Evolutionary conservation across 176 grass and related monocot genomes (phyloP).

Genomic region (Eragrostis nindensis): DNA sequence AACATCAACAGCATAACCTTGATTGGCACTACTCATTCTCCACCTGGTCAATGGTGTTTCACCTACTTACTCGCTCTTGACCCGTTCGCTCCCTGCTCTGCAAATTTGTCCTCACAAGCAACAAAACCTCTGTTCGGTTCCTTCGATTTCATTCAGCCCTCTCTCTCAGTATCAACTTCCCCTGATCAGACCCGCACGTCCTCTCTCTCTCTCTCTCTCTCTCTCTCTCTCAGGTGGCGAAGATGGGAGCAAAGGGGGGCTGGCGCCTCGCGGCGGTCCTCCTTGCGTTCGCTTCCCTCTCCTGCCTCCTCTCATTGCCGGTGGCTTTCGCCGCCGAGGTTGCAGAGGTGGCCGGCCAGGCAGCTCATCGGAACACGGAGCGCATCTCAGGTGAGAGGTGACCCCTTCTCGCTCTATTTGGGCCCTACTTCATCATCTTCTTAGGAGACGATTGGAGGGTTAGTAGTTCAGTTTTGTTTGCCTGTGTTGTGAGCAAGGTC

Average conservation of each 20-base stretch:
- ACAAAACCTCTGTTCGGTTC: conserved; percentile 12
- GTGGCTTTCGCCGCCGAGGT: neutral
- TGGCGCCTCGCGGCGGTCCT: conserved; percentile 1
- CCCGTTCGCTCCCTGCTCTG: neutral
- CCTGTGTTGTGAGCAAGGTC: neutral
- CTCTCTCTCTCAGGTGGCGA: neutral
- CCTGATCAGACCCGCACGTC: conserved; percentile 12
- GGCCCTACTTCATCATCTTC: neutral
- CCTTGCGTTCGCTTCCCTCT: conserved; percentile 29
- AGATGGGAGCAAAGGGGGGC: neutral
- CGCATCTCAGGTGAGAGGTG: conserved; percentile 57
- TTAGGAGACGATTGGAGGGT: neutral
- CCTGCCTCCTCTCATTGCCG: conserved; percentile 15
- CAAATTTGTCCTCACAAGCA: conserved; percentile 21
- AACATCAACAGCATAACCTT: neutral
- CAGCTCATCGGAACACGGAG: conserved; percentile 31
- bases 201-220: conserved; percentile 31
- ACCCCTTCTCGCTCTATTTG: neutral
- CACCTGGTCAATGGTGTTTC: neutral
- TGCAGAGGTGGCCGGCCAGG: neutral
- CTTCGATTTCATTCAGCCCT: no score
- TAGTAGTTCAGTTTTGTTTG: neutral
- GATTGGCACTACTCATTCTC: neutral
- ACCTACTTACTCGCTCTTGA: conserved; percentile 2
- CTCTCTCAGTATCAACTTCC: neutral